phyloP scores from a whole-genome alignment of 495 filamentous ascomycete genomes.

The Talaromyces borbonicus region DNA sequence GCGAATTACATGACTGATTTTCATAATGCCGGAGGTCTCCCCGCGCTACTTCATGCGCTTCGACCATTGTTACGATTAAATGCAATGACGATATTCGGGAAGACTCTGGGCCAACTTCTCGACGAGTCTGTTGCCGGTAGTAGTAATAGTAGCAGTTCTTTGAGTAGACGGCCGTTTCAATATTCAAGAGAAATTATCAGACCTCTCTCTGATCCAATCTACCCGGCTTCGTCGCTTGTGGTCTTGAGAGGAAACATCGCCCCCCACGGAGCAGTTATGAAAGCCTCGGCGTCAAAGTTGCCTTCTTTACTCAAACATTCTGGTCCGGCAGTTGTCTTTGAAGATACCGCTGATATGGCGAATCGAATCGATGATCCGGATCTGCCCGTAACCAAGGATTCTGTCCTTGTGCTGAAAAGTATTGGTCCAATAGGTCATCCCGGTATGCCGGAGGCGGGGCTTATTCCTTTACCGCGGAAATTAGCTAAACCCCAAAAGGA shows the following conservation, averaged over 20 bases:
- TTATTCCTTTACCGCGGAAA: constrained; percentile 56
- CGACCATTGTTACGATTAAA: constrained; percentile 47
- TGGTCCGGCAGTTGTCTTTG: constrained; percentile 50
- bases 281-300: constrained; percentile 53
- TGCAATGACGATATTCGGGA: constrained; percentile 47
- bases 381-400: constrained; percentile 40
- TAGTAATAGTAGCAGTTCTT: too few species aligned
- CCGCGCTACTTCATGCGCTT: constrained; percentile 44
- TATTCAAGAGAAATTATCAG: constrained; percentile 38
- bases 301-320: constrained; percentile 38
- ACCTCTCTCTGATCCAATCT: constrained; percentile 41
- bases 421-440: constrained; percentile 58
- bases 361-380: constrained; percentile 45
- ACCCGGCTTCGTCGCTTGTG: constrained; percentile 44
- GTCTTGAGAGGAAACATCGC: constrained; percentile 48
- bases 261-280: constrained; percentile 48
- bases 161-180: constrained; percentile 32
- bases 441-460: constrained; percentile 54
- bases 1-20: constrained; percentile 66
- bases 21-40: constrained; percentile 58
- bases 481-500: too few species aligned
- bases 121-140: too few species aligned
- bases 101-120: constrained; percentile 47
- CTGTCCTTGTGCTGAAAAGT: constrained; percentile 49
- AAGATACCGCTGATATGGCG: constrained; percentile 45